Conservation (phyloP, 495 filamentous ascomycete species). For the Neurospora discreta region DNA sequence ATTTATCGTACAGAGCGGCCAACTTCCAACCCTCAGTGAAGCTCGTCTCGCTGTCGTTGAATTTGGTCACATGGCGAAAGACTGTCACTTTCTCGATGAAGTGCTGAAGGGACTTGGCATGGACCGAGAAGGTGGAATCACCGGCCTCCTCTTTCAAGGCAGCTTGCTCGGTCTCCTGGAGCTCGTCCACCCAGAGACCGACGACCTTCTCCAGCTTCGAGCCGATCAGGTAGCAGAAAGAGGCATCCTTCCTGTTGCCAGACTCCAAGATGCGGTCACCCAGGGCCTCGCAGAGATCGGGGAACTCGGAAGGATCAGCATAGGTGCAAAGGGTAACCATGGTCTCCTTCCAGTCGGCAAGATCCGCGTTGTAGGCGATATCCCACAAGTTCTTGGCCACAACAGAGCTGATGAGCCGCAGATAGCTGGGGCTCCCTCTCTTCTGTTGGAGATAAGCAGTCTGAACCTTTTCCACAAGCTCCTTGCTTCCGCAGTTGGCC, state of each 20-base stretch:
- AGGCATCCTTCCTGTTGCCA: slow-evolving; percentile 69
- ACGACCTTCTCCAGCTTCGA: slow-evolving; percentile 97
- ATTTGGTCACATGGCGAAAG: slow-evolving; percentile 89
- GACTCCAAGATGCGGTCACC: slow-evolving; percentile 83
- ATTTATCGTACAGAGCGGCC: slow-evolving; percentile 79
- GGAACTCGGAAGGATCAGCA: slow-evolving; percentile 79
- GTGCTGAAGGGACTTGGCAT: slow-evolving; percentile 75
- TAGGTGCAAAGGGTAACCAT: slow-evolving; percentile 95
- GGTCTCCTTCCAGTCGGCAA: slow-evolving; percentile 90
- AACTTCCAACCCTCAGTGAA: slow-evolving; percentile 80
- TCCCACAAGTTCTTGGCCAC: slow-evolving; percentile 98
- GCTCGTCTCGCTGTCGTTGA: slow-evolving; percentile 63
- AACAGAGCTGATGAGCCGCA: slow-evolving; percentile 81
- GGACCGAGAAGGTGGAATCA: slow-evolving; percentile 80
- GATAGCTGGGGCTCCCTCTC: slow-evolving; percentile 74
- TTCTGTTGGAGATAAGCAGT: slow-evolving; percentile 81
- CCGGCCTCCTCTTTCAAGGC: slow-evolving; percentile 53
- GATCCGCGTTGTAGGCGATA: slow-evolving; percentile 88
- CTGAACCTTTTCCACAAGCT: slow-evolving; percentile 89
- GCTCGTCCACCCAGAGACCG: slow-evolving; percentile 81
- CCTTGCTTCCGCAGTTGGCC: slow-evolving; percentile 90
- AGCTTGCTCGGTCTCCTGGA: slow-evolving; percentile 68
- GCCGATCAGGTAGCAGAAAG: slow-evolving; percentile 90
- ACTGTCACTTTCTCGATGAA: slow-evolving; percentile 98
- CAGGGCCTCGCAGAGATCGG: slow-evolving; percentile 91